Conservation (phyloP, 352 stramenopile species). For the Globisporangium yorkense region DNA sequence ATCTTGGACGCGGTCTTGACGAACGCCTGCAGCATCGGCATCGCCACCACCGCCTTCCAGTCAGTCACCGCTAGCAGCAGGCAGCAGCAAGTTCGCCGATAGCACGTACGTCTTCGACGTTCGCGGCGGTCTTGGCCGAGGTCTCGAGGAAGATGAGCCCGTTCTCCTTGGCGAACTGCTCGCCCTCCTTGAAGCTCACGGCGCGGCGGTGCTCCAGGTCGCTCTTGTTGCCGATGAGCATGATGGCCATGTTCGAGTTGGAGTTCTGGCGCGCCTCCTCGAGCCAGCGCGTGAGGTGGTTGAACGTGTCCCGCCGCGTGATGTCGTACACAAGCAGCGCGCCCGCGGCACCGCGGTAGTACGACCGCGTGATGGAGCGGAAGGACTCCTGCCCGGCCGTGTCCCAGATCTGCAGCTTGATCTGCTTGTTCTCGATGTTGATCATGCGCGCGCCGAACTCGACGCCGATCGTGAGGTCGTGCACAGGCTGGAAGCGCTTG, state of each 20-base stretch:
- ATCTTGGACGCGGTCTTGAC: constrained; percentile 95
- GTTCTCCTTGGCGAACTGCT: constrained; percentile 98
- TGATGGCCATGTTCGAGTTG: constrained; percentile 99
- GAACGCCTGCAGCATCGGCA: constrained; percentile 70
- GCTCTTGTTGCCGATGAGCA: constrained; percentile 99
- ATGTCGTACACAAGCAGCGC: constrained; percentile 99
- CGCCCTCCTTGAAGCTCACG: constrained; percentile 97
- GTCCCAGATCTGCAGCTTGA: constrained; percentile 98
- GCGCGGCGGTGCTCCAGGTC: constrained; percentile 95
- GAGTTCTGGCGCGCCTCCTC: constrained; percentile 98
- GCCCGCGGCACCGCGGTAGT: constrained; percentile 97
- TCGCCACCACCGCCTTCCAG: neutral
- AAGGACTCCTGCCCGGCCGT: constrained; percentile 99
- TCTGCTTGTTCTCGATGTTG: constrained; percentile 97
- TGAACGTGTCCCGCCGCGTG: constrained; percentile 98
- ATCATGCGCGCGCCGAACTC: constrained; percentile 99
- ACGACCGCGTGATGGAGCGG: constrained; percentile 98
- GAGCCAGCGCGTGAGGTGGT: constrained; percentile 97
- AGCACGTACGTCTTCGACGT: constrained; percentile 96
- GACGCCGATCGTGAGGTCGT: constrained; percentile 99
- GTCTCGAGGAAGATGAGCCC: constrained; percentile 99
- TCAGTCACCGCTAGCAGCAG: neutral
- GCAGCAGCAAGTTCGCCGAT: neutral
- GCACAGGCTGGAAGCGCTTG: constrained; percentile 99
- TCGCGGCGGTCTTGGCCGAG: constrained; percentile 97